Evolutionary conservation across 345 rosid species (phyloP), one percentile per base, ranked within the genome.

Genomic region (Luvunga scandens): DNA sequence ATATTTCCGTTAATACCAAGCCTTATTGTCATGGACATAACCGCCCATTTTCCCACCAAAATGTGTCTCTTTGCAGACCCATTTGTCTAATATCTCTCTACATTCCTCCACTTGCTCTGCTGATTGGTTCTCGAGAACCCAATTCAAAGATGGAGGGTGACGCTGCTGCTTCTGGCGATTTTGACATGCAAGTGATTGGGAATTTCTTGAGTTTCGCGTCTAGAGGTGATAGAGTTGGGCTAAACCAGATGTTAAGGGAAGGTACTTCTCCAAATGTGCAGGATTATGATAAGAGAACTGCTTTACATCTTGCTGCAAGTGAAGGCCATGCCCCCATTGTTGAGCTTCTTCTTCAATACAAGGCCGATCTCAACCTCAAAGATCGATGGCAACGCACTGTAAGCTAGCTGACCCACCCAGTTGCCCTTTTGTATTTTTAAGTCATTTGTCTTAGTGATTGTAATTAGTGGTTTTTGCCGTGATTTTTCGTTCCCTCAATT

Each of bases 291-390:
- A 81, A 78, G 81, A 72, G 90, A 66, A 90, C 91, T 6, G 91
- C 90, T n/a, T 60, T 90, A 76, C 93, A 90, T 76, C 89, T 90
- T 22, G 91, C 91, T 0, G 91, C 91, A 1, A 90, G 93, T 21
- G 91, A 90, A 64, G 93, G 88, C 36, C 93, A 87, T 53, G 89
- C 93, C 28, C 84, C 90, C 2, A 88, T 88, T 13, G 88, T 90
- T 73, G 90, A 88, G 85, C 93, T 90, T 63, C 93, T 90, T 69
- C 77, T 90, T 27, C 82, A 75, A 63, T 90, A 87, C 72, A 87
- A 83, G 45, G 94, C 90, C 42, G 80, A 87, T 36, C 83, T 90
- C 75, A 90, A 88, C 80, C 91, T 81, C 85, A 76, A 63, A 33
- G 94, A 90, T 62, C 88, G 91, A 25, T 87, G 91, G 93, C 85